Conservation (phyloP, 768 basidiomycete genomes). For the Tubosaeta brunneosetosa region DNA sequence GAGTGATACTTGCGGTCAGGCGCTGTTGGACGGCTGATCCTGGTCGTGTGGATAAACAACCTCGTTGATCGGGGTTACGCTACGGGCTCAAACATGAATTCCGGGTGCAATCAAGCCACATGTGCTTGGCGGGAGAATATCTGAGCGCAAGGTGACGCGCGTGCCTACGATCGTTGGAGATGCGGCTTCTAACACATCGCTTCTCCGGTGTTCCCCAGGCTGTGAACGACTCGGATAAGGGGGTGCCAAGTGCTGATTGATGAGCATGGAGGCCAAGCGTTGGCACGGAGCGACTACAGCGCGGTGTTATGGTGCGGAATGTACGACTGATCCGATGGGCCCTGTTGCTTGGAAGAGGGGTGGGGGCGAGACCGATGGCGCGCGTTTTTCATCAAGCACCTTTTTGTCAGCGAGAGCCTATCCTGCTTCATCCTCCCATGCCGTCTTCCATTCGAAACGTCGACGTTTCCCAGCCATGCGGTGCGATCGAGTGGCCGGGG, state of each 20-base stretch:
- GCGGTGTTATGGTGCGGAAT: not conserved
- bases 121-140: not conserved
- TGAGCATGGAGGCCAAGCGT: slow-evolving; percentile 12
- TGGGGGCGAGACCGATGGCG: not conserved
- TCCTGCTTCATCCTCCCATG: not conserved
- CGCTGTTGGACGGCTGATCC: slow-evolving; percentile 1
- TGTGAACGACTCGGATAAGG: not conserved
- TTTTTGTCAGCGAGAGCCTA: not conserved
- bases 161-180: not conserved
- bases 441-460: slow-evolving; percentile 1
- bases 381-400: not conserved
- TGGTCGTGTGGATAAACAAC: not conserved
- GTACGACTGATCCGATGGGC: not conserved
- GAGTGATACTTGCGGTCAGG: not conserved
- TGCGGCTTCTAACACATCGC: slow-evolving; percentile 9
- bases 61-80: not conserved
- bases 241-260: slow-evolving; percentile 9
- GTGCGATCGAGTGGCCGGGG: not conserved
- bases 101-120: not conserved
- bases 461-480: not conserved
- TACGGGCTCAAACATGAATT: not conserved
- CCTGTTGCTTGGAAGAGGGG: not conserved
- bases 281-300: not conserved
- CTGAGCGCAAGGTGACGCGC: not conserved
- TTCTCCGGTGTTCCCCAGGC: slow-evolving; percentile 3